Evolutionary conservation across 116 monocot genomes (phyloP).

Genomic region (Zostera marina): DNA sequence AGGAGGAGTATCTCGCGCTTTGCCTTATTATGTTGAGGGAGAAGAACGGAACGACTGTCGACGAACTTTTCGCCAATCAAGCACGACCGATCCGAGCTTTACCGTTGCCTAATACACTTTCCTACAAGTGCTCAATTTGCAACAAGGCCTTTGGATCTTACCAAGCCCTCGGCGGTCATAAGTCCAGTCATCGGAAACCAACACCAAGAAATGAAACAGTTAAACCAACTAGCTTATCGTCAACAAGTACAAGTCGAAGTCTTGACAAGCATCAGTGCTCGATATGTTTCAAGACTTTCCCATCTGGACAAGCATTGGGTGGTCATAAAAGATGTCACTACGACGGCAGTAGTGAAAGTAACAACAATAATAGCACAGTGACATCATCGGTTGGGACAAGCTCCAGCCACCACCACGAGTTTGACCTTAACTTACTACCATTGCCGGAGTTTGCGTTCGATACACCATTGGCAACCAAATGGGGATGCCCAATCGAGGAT

Average conservation of each 20-base stretch:
- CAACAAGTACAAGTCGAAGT: neutral
- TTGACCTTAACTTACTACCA: conserved; percentile 58
- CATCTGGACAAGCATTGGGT: conserved; percentile 74
- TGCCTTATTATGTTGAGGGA: conserved; percentile 71
- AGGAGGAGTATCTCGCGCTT: conserved; percentile 69
- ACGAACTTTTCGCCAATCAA: too few species aligned
- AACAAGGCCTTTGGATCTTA: conserved; percentile 56
- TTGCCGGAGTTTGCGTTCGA: conserved; percentile 15
- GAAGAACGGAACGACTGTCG: too few species aligned
- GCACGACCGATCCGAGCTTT: neutral
- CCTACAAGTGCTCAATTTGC: conserved; percentile 53
- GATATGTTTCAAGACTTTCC: conserved; percentile 36
- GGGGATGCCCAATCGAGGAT: conserved; percentile 22
- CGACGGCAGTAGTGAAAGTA: conserved; percentile 18
- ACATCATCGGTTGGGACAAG: conserved; percentile 5
- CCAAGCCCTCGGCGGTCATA: conserved; percentile 87
- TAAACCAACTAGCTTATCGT: neutral
- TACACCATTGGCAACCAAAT: conserved; percentile 1
- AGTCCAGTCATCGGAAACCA: conserved; percentile 60
- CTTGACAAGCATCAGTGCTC: conserved; percentile 52
- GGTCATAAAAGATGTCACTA: conserved; percentile 81
- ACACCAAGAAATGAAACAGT: neutral
- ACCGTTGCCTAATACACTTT: neutral
- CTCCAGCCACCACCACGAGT: conserved; percentile 3
- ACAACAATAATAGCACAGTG: neutral